These are phyloP conservation scores for Penicillium roqueforti DNA, from an alignment of 495 filamentous ascomycete genomes.

Conservation along the genomic window DNA sequence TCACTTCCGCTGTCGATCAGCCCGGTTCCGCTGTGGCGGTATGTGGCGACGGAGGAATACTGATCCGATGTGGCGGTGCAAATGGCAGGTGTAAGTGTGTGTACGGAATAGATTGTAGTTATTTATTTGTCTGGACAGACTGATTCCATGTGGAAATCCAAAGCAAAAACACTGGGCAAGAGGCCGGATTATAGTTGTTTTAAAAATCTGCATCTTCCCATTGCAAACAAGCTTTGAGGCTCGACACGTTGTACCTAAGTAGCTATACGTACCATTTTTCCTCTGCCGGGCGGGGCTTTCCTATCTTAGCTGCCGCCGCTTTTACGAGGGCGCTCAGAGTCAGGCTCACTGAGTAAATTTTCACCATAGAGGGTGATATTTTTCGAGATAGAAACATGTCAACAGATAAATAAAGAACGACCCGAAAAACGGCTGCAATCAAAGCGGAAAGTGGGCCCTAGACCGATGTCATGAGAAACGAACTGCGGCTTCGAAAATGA, in stretches of 20 bases:
- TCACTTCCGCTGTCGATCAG: constrained; percentile 39
- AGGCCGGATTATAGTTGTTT: too few species aligned
- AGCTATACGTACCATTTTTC: not conserved
- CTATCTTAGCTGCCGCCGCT: constrained; percentile 21
- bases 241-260: constrained; percentile 1
- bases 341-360: constrained; percentile 25
- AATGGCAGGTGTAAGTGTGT: too few species aligned
- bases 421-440: too few species aligned
- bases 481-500: not conserved
- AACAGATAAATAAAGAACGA: too few species aligned
- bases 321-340: constrained; percentile 30
- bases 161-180: not conserved
- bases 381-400: too few species aligned
- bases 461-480: not conserved
- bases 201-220: not conserved
- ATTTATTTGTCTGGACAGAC: too few species aligned
- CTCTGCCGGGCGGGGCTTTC: constrained; percentile 18
- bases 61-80: constrained; percentile 39
- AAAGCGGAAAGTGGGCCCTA: too few species aligned
- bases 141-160: not conserved
- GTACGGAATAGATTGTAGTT: too few species aligned
- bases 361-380: too few species aligned
- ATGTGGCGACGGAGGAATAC: constrained; percentile 28
- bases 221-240: constrained; percentile 2
- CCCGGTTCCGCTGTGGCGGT: constrained; percentile 28